Evolutionary conservation across 1,139 yeast genomes (phyloP), one percentile per base, ranked within the genome.

Genomic region (Insectozyma bohioensis): DNA sequence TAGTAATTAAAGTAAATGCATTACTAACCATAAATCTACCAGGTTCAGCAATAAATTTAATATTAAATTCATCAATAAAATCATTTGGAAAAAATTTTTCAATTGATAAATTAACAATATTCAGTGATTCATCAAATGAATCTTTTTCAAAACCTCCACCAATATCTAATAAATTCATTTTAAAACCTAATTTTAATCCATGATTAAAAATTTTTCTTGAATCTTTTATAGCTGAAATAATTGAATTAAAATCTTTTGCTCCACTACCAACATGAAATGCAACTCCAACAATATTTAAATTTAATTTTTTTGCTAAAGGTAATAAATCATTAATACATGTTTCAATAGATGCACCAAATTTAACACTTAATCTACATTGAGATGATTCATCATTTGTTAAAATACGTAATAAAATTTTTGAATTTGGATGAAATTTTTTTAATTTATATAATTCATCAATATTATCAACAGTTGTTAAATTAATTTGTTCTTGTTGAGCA

Each of bases 191-290:
- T 11, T 57, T 49, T 12, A 56, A 51, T 4, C 80, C 92, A 36
- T 60, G 54, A 42, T 82, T 83, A 56, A 90, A 90, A n/a, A 90
- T 77, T 6, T 47, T 40, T 36, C 79, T 75, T 3, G 96, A 77
- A 51, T 88, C 95, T 39, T 63, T 58, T 29, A 87, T 75, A 0
- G 97, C 96, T 44, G 75, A 76, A 40, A 67, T 69, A 47, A 86
- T 75, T 7, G 94, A 75, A 30, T 65, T 61, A 40, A 81, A 75
- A 54, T 87, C 95, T 37, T 76, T 77, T 16, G 96, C 94, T 28
- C 97, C 97, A 2, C 95, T 85, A 1, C 98, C 98, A 39, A 90
- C 88, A 56, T 92, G 98, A 74, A 92, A 92, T 6, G 96, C 90
- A 24, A 88, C 92, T 28, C 98, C 98, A 18, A 66, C 77, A 24